Base-by-base conservation (phyloP, 257 asterid genomes). In the Nicotiana tabacum region DNA sequence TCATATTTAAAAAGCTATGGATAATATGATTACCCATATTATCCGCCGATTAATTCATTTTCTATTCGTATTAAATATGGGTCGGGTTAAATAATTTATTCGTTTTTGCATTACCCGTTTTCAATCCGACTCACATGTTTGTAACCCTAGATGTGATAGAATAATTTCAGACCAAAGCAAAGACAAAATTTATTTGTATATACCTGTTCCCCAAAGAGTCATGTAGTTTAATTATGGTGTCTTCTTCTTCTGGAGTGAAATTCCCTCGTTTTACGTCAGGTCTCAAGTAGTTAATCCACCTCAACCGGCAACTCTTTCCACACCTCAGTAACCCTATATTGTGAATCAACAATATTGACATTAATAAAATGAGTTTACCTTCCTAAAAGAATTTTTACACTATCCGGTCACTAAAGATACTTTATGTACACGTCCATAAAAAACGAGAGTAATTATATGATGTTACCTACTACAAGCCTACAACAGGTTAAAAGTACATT, bases 251-350 rank as follows among this genome's bases (percentile, higher is more conserved):
- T 1, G 84, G 86, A 1, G 94, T 85, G 88, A 90, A 91, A 85
- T 90, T 87, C 33, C 98, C 98, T 10, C 95, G 83, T 77, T 94
- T 94, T 24, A 92, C 88, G 60, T 91, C 97, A 29, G 98, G 98
- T 39, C 95, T 89, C 60, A 94, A 90, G 92, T 93, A 93, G 85
- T 93, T 93, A 46, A 90, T 86, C 98, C 98, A 93, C 87, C 98
- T 90, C 89, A 93, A 69, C 5, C 98, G 91, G 56, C 96, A 93
- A 81, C 98, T 93, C 84, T 94, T 94, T 82, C 95, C 98, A 81
- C 98, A 92, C 69, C 97, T 83, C 87, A 83, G 66, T 51, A 94
- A 77, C 48, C 98, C 98, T 94, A 78, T 77, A 24, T 58, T 43
- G 2, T 7, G 9, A 33, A 81, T 61, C 27, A 9, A 6, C 57